Conservation (phyloP, 441 rosid species). For the Populus hybrid region DNA sequence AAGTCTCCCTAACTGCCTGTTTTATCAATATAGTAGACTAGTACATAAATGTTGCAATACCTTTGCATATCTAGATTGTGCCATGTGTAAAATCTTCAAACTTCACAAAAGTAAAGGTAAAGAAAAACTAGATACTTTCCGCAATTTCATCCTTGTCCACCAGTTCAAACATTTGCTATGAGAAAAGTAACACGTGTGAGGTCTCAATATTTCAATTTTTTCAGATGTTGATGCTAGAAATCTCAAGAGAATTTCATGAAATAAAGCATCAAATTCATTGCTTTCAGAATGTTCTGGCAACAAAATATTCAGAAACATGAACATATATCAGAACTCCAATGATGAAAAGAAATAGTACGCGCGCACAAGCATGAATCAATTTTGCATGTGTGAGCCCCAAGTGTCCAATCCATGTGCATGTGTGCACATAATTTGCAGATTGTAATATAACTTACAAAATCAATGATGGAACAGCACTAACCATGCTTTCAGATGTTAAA, state of each 20-base stretch:
- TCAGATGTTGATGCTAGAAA: neutral
- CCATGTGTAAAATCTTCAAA: neutral
- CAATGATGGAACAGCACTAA: conserved; percentile 41
- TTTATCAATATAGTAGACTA: neutral
- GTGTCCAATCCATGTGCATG: neutral
- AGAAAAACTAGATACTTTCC: neutral
- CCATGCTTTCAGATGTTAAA: conserved; percentile 86
- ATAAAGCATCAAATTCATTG: neutral
- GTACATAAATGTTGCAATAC: neutral
- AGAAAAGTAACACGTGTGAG: neutral
- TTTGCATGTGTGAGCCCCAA: neutral
- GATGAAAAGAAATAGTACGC: neutral
- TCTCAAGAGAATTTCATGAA: neutral
- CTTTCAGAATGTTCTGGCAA: neutral
- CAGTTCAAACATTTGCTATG: neutral
- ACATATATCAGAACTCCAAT: neutral
- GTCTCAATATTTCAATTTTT: neutral
- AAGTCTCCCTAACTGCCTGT: neutral
- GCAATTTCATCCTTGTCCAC: neutral
- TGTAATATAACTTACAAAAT: conserved; percentile 8
- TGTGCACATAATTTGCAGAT: neutral
- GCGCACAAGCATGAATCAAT: neutral
- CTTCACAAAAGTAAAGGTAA: neutral
- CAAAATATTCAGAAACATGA: neutral
- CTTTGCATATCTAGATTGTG: neutral